Evolutionary conservation across 2,329 filamentous ascomycete species (phyloP), one percentile per base, ranked within the genome.

Genomic region (Paracoccidioides brasiliensis): DNA sequence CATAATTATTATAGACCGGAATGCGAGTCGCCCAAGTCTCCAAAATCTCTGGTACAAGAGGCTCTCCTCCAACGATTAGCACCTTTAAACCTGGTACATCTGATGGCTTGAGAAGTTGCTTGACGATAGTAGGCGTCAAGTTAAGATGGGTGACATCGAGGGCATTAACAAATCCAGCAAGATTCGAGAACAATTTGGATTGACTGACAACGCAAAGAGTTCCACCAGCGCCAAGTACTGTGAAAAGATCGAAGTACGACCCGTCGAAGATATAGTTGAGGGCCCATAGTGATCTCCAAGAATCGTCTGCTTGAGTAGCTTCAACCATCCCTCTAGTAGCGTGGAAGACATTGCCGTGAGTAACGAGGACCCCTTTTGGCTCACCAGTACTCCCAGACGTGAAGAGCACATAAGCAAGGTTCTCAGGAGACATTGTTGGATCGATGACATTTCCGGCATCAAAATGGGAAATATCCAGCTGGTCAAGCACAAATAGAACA

Each of bases 171-270:
- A 82, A 75, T 15, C 72, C 67, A 65, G 90, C 86, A 6, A 94
- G 72, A 61, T 93, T 82, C 38, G 76, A 76, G 62, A 90, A 88
- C 0, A 94, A 70, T 1, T 80, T 78, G 61, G 91, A 85, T 61
- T 90, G 89, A 0, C 76, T 79, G 0, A 82, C 85, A 2, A 86
- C 80, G 64, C 86, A 94, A 12, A 95, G 74, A 59, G 84, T 85
- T 74, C 90, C 88, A 3, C 88, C 88, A 32, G 78, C 77, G 51
- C 80, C 79, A 85, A 88, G 93, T 0, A 88, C 76, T 62, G 88
- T 93, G 66, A 95, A 91, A 8, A 94, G 90, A 64, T 95, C 90
- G 65, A 93, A 93, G 0, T 93, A 85, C 0, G 88, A 93, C 1
- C 93, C 78, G 64, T 93, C 88, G 64, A 94, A 94, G 84, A 85